A percentile compares a stretch with the other conserved stretches of the same genome.
Evolutionary conservation across 2,329 filamentous ascomycete species (phyloP).

Genomic region (Sarocladium oryzae): DNA sequence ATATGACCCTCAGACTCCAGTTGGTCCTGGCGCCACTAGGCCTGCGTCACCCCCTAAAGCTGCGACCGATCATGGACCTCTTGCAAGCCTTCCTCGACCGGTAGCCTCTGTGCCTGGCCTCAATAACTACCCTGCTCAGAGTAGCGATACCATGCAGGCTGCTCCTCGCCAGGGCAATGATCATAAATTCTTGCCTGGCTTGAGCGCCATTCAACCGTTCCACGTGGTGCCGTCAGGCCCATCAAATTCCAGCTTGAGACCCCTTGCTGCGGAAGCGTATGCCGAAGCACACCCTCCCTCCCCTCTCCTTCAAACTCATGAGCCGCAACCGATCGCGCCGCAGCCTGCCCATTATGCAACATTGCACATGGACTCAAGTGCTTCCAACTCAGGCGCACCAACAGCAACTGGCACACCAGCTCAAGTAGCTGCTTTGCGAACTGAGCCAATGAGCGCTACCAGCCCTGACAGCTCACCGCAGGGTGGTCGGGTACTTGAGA

Average conservation of each 20-base stretch:
- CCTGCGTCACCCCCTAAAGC: background rate
- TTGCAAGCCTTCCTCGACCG: background rate
- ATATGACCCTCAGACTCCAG: background rate
- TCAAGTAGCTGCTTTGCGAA: slow-evolving; percentile 52
- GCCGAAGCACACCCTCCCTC: slow-evolving; percentile 37
- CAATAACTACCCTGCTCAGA: background rate
- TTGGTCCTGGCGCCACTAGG: background rate
- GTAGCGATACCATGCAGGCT: background rate
- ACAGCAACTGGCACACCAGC: slow-evolving; percentile 21
- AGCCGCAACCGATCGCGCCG: slow-evolving; percentile 66
- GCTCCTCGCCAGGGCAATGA: background rate
- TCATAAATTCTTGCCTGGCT: background rate
- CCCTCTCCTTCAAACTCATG: slow-evolving; percentile 65
- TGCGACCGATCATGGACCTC: background rate
- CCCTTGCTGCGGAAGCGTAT: slow-evolving; percentile 16
- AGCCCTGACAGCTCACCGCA: slow-evolving; percentile 57
- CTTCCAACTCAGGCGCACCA: slow-evolving; percentile 23
- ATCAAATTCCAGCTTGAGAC: slow-evolving; percentile 11
- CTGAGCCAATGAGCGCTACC: slow-evolving; percentile 39
- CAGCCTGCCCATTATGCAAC: slow-evolving; percentile 30
- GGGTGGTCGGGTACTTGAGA: slow-evolving; percentile 33
- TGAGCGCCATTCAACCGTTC: background rate
- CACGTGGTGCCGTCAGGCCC: background rate
- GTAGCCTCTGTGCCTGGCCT: background rate
- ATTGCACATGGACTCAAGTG: slow-evolving; percentile 12